Conservation (phyloP, 495 filamentous ascomycete genomes). For the Jackrogersella multiformis region DNA sequence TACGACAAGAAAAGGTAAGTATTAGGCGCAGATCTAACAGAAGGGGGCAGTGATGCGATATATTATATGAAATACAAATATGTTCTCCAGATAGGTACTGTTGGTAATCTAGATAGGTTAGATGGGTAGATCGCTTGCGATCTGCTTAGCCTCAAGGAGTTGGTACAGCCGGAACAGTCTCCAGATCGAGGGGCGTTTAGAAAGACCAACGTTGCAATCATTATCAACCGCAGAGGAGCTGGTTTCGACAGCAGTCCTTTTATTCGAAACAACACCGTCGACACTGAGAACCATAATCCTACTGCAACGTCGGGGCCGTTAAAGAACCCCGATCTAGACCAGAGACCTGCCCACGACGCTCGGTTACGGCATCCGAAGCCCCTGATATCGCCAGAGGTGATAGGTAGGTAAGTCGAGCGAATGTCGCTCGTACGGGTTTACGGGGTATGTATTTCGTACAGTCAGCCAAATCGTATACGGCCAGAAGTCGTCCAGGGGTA, state of each 20-base stretch:
- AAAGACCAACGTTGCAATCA: constrained; percentile 21
- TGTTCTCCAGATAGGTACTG: background rate
- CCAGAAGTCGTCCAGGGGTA: background rate
- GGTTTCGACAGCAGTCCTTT: constrained; percentile 1
- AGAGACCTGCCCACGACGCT: background rate
- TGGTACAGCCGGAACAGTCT: constrained; percentile 7
- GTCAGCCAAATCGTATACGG: constrained; percentile 1
- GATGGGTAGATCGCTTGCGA: constrained; percentile 1
- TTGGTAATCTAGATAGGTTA: constrained; percentile 4
- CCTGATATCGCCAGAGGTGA: constrained; percentile 2
- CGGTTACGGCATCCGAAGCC: constrained; percentile 4
- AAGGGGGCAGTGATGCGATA: background rate
- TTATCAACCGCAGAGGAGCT: background rate
- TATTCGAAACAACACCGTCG: constrained; percentile 32
- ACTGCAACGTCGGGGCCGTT: constrained; percentile 3
- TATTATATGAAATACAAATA: constrained; percentile 19
- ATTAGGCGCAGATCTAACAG: background rate
- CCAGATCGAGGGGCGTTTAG: background rate
- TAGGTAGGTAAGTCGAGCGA: constrained; percentile 2
- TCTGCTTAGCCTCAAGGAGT: constrained; percentile 5
- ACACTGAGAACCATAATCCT: constrained; percentile 25
- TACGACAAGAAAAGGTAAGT: constrained; percentile 15
- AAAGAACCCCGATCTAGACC: background rate
- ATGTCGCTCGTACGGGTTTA: constrained; percentile 2
- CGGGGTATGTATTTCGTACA: too few relatives aligned